A percentile compares a stretch with the other conserved stretches of the same genome.
phyloP scores from a whole-genome alignment of 2,329 filamentous ascomycete species.

The Fusarium tjaetaba region DNA sequence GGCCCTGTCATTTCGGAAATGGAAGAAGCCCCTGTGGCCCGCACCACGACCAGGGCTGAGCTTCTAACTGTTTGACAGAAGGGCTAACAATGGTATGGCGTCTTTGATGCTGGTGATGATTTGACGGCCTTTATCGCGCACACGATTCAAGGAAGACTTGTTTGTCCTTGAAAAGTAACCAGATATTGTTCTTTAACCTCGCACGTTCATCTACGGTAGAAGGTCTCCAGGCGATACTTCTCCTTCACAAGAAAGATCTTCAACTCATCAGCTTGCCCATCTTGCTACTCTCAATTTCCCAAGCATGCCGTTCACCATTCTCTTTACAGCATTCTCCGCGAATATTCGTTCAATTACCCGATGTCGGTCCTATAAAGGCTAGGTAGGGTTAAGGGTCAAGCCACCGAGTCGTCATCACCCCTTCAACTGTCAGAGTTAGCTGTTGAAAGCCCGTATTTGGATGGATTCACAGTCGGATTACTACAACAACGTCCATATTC shows the following conservation, averaged over 20 bases:
- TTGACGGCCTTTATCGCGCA: constrained; percentile 4
- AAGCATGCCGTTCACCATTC: not conserved
- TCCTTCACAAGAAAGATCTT: not conserved
- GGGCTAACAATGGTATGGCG: constrained; percentile 2
- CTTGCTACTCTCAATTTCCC: not conserved
- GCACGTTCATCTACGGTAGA: not conserved
- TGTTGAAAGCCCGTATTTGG: not conserved
- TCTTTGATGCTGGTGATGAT: not conserved
- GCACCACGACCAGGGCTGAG: constrained; percentile 8
- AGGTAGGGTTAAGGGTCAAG: not conserved
- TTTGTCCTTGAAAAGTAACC: not conserved
- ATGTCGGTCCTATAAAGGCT: constrained; percentile 5
- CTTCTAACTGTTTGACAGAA: not conserved
- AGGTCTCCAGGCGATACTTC: not conserved
- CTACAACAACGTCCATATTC: not conserved
- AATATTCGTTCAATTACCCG: constrained; percentile 3
- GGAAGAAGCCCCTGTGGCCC: constrained; percentile 17
- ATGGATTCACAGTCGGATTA: not conserved
- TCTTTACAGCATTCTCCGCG: constrained; percentile 5
- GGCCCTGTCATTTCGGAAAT: constrained; percentile 42
- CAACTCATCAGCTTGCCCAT: not conserved
- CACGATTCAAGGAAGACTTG: not conserved
- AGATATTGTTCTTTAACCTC: not conserved
- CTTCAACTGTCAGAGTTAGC: not conserved
- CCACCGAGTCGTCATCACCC: constrained; percentile 15